phyloP scores from a whole-genome alignment of 768 basidiomycete genomes.

The Boletus coccyginus region DNA sequence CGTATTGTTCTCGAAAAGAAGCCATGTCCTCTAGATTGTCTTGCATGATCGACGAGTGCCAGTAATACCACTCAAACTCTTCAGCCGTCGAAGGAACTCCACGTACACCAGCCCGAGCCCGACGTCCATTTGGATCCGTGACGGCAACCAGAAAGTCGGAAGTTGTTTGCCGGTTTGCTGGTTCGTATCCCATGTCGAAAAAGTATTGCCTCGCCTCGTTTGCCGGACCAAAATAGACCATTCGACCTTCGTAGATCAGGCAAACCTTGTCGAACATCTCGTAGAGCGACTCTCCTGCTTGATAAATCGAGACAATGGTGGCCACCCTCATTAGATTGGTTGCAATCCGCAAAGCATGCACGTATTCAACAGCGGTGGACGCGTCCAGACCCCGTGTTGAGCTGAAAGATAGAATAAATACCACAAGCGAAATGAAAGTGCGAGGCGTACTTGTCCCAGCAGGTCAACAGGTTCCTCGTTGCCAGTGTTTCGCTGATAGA shows the following conservation, averaged over 20 bases:
- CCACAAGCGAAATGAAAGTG: constrained; percentile 16
- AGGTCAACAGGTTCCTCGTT: constrained; percentile 68
- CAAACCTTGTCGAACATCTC: constrained; percentile 70
- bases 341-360: constrained; percentile 62
- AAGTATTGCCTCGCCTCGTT: constrained; percentile 56
- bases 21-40: constrained; percentile 48
- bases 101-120: constrained; percentile 31
- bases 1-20: constrained; percentile 43
- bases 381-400: constrained; percentile 66
- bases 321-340: constrained; percentile 53
- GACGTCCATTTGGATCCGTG: constrained; percentile 64
- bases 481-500: constrained; percentile 73
- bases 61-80: constrained; percentile 56
- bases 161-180: constrained; percentile 57
- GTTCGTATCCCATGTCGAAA: constrained; percentile 52
- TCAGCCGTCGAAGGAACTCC: constrained; percentile 44
- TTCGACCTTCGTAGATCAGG: constrained; percentile 56
- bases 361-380: constrained; percentile 72
- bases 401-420: constrained; percentile 56
- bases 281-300: constrained; percentile 72
- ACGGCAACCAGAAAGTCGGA: constrained; percentile 61
- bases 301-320: constrained; percentile 82
- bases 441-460: constrained; percentile 64
- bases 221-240: constrained; percentile 60
- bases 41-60: constrained; percentile 37